These are phyloP conservation scores for Hyaloperonospora brassicae DNA, from an alignment of 352 stramenopile genomes.

Conservation along the genomic window DNA sequence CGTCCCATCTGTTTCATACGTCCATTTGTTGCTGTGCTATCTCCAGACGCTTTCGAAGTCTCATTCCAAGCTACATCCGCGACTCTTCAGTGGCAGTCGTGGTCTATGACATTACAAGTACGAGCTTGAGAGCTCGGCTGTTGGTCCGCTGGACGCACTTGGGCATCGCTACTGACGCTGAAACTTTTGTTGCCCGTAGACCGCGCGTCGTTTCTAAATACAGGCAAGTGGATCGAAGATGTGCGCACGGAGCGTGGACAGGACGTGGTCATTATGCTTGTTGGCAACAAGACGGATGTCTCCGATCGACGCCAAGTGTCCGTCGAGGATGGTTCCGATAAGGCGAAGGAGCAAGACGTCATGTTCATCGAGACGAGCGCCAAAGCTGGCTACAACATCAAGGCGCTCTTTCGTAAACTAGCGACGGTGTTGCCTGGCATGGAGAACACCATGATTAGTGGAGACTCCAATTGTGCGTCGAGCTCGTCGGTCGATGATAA, in stretches of 20 bases:
- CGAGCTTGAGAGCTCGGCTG: conserved; percentile 6
- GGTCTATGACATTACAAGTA: conserved; percentile 99
- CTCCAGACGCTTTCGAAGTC: conserved; percentile 82
- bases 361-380: conserved; percentile 99
- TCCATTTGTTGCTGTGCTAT: not conserved
- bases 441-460: conserved; percentile 85
- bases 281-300: conserved; percentile 99
- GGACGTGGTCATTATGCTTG: conserved; percentile 99
- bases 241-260: conserved; percentile 95
- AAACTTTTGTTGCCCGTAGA: conserved; percentile 35
- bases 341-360: conserved; percentile 95
- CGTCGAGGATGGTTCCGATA: conserved; percentile 97
- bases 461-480: conserved; percentile 77
- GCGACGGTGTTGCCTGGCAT: conserved; percentile 95
- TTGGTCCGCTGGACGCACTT: too few relatives aligned
- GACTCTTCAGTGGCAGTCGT: conserved; percentile 99
- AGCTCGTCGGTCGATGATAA: not conserved
- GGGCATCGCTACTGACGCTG: too few relatives aligned
- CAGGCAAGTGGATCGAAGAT: conserved; percentile 99
- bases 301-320: conserved; percentile 94
- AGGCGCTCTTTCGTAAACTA: conserved; percentile 98
- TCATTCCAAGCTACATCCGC: conserved; percentile 96
- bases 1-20: not conserved
- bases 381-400: conserved; percentile 98
- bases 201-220: conserved; percentile 97